phyloP scores from a whole-genome alignment of 148 eudicot genomes.

The Camellia lanceoleosa region DNA sequence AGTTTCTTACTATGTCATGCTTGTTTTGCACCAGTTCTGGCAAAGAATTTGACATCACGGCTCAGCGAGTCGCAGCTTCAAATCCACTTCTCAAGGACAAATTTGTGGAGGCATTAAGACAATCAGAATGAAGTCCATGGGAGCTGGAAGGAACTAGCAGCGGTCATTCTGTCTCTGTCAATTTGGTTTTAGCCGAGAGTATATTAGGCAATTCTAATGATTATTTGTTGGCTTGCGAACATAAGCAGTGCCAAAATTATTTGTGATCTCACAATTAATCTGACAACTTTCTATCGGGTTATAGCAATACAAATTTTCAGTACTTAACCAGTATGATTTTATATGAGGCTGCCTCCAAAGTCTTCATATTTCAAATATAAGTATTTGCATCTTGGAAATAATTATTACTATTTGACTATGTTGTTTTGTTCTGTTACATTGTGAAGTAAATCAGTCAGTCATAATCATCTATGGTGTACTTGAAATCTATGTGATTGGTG shows the following conservation, averaged over 20 bases:
- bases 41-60: conserved; percentile 20
- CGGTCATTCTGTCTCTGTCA: not conserved
- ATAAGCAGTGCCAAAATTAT: conserved; percentile 15
- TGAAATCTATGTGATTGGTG: too few relatives aligned
- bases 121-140: conserved; percentile 16
- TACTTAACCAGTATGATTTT: too few relatives aligned
- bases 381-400: too few relatives aligned
- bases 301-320: not conserved
- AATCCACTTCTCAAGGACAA: conserved; percentile 23
- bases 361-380: too few relatives aligned
- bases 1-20: not conserved
- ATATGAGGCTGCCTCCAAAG: too few relatives aligned
- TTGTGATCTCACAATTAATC: not conserved
- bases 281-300: not conserved
- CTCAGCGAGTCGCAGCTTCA: conserved; percentile 26
- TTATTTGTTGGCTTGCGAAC: not conserved
- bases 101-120: conserved; percentile 18
- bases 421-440: too few relatives aligned
- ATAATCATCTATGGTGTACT: too few relatives aligned
- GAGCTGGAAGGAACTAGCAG: conserved; percentile 7
- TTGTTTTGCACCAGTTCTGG: conserved; percentile 18
- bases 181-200: not conserved
- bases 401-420: too few relatives aligned
- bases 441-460: too few relatives aligned
- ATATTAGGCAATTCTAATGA: not conserved